Evolutionary conservation across 495 filamentous ascomycete species (phyloP).

Genomic region (Chaetomium tenue): DNA sequence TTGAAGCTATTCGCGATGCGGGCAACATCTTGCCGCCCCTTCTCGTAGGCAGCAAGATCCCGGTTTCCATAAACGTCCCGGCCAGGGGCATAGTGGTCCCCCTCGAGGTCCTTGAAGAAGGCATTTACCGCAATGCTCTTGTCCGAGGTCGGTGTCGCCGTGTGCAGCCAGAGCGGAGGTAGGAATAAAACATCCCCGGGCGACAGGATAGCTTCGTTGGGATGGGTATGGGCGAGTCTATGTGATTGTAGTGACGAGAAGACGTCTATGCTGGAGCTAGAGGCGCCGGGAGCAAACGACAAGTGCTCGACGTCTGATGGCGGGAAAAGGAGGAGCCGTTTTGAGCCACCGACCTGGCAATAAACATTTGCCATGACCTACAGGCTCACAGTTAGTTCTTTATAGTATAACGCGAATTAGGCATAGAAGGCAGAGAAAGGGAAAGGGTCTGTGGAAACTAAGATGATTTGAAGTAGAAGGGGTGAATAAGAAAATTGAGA

Average conservation of each 20-base stretch:
- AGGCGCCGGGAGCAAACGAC: slow-evolving; percentile 69
- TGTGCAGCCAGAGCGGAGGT: slow-evolving; percentile 80
- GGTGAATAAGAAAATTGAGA: neutral
- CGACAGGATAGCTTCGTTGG: slow-evolving; percentile 62
- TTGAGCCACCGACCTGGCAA: slow-evolving; percentile 71
- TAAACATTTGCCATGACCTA: slow-evolving; percentile 87
- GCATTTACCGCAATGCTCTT: slow-evolving; percentile 77
- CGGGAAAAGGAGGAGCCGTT: slow-evolving; percentile 73
- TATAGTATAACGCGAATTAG: neutral
- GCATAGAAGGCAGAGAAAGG: no score
- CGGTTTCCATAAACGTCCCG: slow-evolving; percentile 86
- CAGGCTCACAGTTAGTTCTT: neutral
- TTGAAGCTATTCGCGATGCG: slow-evolving; percentile 67
- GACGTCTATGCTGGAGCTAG: slow-evolving; percentile 71
- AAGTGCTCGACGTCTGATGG: slow-evolving; percentile 70
- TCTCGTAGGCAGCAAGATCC: slow-evolving; percentile 81
- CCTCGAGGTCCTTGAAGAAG: slow-evolving; percentile 72
- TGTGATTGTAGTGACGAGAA: slow-evolving; percentile 48
- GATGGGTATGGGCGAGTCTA: slow-evolving; percentile 54
- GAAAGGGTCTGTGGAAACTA: no score
- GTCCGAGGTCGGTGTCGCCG: slow-evolving; percentile 62
- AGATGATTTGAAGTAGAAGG: no score
- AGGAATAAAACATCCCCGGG: slow-evolving; percentile 78
- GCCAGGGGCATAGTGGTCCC: slow-evolving; percentile 65
- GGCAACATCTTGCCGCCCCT: slow-evolving; percentile 67